phyloP scores from a whole-genome alignment of 2,329 filamentous ascomycete species.

The Eutypa lata region DNA sequence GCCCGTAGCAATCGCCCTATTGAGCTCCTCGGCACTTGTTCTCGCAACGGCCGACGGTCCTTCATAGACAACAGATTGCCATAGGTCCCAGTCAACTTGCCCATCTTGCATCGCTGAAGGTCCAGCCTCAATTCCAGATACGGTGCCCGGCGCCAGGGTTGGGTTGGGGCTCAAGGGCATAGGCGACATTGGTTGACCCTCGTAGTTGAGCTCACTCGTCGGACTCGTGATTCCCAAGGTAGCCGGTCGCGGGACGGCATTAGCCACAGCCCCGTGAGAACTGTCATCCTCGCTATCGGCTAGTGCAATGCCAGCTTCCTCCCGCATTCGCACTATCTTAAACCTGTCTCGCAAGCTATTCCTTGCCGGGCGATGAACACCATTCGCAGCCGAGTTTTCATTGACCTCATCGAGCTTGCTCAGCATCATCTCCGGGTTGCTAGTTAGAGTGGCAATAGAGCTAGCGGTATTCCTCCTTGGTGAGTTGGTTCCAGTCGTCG shows the following conservation, averaged over 20 bases:
- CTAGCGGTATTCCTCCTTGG: constrained; percentile 72
- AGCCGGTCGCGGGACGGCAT: constrained; percentile 7
- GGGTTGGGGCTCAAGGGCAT: constrained; percentile 65
- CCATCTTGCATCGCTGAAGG: constrained; percentile 67
- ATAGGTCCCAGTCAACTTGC: constrained; percentile 97
- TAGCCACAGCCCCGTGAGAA: constrained; percentile 32
- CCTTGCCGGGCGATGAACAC: constrained; percentile 45
- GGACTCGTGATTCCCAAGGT: constrained; percentile 21
- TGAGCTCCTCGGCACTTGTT: constrained; percentile 85
- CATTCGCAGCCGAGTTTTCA: constrained; percentile 43
- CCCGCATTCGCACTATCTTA: constrained; percentile 71
- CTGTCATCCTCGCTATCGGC: constrained; percentile 54
- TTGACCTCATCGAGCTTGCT: constrained; percentile 72
- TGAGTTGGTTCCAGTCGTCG: constrained; percentile 38
- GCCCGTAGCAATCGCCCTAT: constrained; percentile 84
- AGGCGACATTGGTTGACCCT: constrained; percentile 39
- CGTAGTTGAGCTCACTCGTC: constrained; percentile 21
- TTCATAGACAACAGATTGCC: constrained; percentile 94
- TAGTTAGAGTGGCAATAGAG: constrained; percentile 73
- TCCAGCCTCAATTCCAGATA: constrained; percentile 73
- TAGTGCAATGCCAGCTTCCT: constrained; percentile 60
- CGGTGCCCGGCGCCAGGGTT: constrained; percentile 78
- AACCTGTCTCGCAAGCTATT: constrained; percentile 76
- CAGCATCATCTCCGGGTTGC: constrained; percentile 78
- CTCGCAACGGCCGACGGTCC: constrained; percentile 84